Evolutionary conservation across 768 basidiomycete species (phyloP).

Genomic region (Nidularia sp.): DNA sequence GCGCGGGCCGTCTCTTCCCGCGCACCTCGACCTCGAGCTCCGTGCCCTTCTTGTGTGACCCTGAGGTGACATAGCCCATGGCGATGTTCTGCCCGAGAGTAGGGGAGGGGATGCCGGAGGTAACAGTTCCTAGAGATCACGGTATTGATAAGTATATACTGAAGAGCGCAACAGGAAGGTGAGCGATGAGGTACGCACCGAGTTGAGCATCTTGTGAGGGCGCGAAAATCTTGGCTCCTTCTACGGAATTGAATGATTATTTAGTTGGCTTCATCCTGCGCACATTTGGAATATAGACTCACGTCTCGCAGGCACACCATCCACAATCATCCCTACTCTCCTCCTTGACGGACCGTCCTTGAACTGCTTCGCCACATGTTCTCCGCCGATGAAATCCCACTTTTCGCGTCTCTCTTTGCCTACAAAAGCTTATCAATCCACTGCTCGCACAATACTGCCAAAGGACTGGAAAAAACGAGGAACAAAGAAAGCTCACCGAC

Average conservation of each 20-base stretch:
- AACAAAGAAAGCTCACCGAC: slow-evolving; percentile 56
- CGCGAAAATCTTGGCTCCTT: slow-evolving; percentile 73
- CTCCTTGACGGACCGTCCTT: slow-evolving; percentile 74
- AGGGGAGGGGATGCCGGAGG: slow-evolving; percentile 95
- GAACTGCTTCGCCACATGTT: slow-evolving; percentile 67
- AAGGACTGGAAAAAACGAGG: neutral
- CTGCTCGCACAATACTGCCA: too few species aligned
- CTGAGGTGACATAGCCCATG: slow-evolving; percentile 86
- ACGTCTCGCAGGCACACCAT: slow-evolving; percentile 86
- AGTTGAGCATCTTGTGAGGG: slow-evolving; percentile 49
- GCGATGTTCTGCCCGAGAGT: slow-evolving; percentile 88
- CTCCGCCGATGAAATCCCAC: slow-evolving; percentile 77
- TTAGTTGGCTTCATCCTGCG: too few species aligned
- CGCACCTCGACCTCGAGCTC: slow-evolving; percentile 83
- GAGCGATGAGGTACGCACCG: slow-evolving; percentile 36
- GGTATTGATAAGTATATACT: neutral
- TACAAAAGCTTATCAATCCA: slow-evolving; percentile 17
- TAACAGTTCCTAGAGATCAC: slow-evolving; percentile 56
- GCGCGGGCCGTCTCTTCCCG: slow-evolving; percentile 70
- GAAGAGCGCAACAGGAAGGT: neutral
- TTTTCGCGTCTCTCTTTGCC: slow-evolving; percentile 78
- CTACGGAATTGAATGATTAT: slow-evolving; percentile 27
- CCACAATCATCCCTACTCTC: slow-evolving; percentile 79
- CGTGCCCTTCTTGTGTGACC: slow-evolving; percentile 89
- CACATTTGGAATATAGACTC: slow-evolving; percentile 16